These are phyloP conservation scores for Rutidosis leptorrhynchoides DNA, from an alignment of 129 eudicot genomes.

Conservation along the genomic window DNA sequence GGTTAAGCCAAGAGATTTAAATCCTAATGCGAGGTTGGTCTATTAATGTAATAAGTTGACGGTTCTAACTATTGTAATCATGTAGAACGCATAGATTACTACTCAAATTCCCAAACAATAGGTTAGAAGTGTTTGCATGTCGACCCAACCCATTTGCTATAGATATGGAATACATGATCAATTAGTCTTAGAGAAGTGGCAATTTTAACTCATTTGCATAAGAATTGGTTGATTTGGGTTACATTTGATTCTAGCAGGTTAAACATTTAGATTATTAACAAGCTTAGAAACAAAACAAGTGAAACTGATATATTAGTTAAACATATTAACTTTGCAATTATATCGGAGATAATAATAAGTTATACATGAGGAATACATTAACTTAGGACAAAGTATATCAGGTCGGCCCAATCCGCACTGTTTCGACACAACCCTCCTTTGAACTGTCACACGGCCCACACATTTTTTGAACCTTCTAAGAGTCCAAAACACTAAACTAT, in stretches of 20 bases:
- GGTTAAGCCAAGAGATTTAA: neutral
- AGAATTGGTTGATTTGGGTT: conserved; percentile 5
- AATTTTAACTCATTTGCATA: neutral
- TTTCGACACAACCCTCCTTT: no score
- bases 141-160: neutral
- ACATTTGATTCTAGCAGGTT: neutral
- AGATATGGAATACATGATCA: neutral
- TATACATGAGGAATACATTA: no score
- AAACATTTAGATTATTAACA: neutral
- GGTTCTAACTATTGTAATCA: neutral
- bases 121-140: neutral
- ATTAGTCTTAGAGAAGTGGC: neutral
- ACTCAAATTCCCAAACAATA: neutral
- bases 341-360: neutral
- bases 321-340: neutral
- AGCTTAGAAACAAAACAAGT: neutral
- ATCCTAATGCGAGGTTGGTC: neutral
- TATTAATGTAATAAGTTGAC: neutral
- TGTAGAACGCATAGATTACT: neutral
- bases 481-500: neutral
- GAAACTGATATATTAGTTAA: neutral
- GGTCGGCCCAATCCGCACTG: neutral
- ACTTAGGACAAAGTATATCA: neutral
- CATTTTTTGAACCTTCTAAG: neutral
- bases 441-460: neutral